Conservation (phyloP, 2,329 filamentous ascomycete genomes). For the Penicillium sumatraense region DNA sequence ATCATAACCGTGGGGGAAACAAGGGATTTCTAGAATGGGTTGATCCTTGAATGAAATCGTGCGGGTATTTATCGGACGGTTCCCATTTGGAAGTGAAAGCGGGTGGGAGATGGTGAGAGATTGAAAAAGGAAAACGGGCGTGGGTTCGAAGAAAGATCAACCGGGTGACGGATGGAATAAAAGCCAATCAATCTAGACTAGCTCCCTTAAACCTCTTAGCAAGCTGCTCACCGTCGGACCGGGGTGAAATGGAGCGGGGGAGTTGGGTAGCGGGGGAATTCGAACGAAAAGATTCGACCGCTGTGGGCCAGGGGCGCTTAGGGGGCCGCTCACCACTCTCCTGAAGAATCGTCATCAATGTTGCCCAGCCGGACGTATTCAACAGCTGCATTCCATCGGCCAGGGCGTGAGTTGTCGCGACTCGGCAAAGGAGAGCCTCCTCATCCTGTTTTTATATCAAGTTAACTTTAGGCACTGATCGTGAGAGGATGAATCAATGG, state of each 20-base stretch:
- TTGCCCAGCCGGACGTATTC: slow-evolving; percentile 91
- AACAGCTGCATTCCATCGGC: slow-evolving; percentile 81
- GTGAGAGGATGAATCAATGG: background rate
- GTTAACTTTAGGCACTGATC: slow-evolving; percentile 14
- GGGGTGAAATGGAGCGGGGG: slow-evolving; percentile 44
- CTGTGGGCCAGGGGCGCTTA: slow-evolving; percentile 63
- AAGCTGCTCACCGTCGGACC: slow-evolving; percentile 61
- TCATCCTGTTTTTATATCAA: slow-evolving; percentile 69
- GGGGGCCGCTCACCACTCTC: slow-evolving; percentile 95
- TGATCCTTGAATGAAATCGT: background rate
- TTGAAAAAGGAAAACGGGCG: background rate
- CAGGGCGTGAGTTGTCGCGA: slow-evolving; percentile 79
- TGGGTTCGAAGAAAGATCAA: slow-evolving; percentile 10
- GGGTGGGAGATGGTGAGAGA: background rate
- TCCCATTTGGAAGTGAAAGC: background rate
- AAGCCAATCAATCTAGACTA: slow-evolving; percentile 53
- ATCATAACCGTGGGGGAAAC: too few species aligned
- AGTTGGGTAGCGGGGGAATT: slow-evolving; percentile 28
- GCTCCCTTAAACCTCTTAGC: slow-evolving; percentile 69
- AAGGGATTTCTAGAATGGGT: too few species aligned
- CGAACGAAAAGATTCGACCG: slow-evolving; percentile 44
- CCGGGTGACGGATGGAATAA: slow-evolving; percentile 9
- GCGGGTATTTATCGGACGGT: background rate
- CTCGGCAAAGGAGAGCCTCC: slow-evolving; percentile 80
- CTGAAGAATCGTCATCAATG: slow-evolving; percentile 88